Conservation (phyloP, 768 basidiomycete species). For the Leucocoprinus sp. region DNA sequence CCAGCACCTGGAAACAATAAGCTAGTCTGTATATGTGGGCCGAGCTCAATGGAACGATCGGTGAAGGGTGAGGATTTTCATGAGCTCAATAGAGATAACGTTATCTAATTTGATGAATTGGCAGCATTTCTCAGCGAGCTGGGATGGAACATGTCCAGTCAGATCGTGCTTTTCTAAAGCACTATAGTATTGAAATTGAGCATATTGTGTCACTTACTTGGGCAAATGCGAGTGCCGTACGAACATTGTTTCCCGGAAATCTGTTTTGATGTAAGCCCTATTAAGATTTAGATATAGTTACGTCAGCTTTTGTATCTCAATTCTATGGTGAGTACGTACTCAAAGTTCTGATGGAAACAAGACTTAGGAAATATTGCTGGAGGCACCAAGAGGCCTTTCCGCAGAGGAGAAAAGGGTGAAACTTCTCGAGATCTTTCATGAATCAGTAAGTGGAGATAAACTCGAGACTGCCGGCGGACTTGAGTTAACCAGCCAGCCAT, state of each 20-base stretch:
- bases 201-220: no score
- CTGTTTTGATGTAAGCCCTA: no score
- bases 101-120: not conserved
- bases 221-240: no score
- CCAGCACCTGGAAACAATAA: constrained; percentile 30
- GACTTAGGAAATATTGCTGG: not conserved
- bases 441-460: constrained; percentile 46
- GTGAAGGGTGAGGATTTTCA: constrained; percentile 12
- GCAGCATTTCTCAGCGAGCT: not conserved
- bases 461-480: not conserved
- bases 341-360: not conserved
- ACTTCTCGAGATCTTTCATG: constrained; percentile 88
- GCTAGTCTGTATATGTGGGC: constrained; percentile 44
- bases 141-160: not conserved
- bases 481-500: not conserved
- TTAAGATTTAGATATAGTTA: no score
- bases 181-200: no score
- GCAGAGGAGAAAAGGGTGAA: constrained; percentile 86
- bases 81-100: not conserved
- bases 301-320: no score
- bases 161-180: constrained; percentile 2
- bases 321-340: no score
- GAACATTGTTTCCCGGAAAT: no score
- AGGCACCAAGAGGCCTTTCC: constrained; percentile 81
- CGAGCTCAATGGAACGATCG: constrained; percentile 20